phyloP scores from a whole-genome alignment of 768 basidiomycete species.

The Tricholoma furcatifolium region DNA sequence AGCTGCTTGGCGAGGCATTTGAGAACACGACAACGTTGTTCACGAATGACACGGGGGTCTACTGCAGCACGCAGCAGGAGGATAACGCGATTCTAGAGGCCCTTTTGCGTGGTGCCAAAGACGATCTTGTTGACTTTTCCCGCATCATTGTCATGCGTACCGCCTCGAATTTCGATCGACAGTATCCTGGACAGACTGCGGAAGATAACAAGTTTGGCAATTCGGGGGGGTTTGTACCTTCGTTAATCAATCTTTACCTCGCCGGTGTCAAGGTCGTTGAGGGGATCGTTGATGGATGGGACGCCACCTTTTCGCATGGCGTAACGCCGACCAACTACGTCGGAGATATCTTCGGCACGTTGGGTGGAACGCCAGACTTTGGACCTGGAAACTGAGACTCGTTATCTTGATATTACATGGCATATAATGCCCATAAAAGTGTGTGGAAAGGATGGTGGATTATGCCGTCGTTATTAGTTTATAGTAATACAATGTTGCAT shows the following conservation, averaged over 20 bases:
- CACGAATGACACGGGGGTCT: slow-evolving; percentile 10
- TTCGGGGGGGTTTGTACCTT: slow-evolving; percentile 1
- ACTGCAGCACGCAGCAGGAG: slow-evolving; percentile 14
- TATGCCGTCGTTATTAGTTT: no score
- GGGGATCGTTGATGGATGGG: slow-evolving; percentile 1
- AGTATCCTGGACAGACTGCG: slow-evolving; percentile 9
- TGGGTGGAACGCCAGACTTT: slow-evolving; percentile 6
- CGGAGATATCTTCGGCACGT: slow-evolving; percentile 5
- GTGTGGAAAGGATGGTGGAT: no score
- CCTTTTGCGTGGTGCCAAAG: slow-evolving; percentile 8
- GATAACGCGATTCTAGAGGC: slow-evolving; percentile 12
- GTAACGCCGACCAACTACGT: slow-evolving; percentile 4
- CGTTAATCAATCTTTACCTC: neutral
- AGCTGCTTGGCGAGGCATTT: slow-evolving; percentile 3
- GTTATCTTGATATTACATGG: no score
- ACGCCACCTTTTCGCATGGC: neutral
- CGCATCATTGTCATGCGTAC: slow-evolving; percentile 13
- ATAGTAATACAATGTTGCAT: no score
- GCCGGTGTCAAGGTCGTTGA: slow-evolving; percentile 6
- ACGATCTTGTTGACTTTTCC: slow-evolving; percentile 9
- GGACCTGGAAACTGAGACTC: slow-evolving; percentile 3
- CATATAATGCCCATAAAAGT: no score
- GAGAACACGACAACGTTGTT: slow-evolving; percentile 10
- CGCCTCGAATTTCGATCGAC: slow-evolving; percentile 11
- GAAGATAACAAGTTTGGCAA: slow-evolving; percentile 7